A percentile compares a stretch with the other conserved stretches of the same genome.
Evolutionary conservation across 2,329 filamentous ascomycete species (phyloP).

Genomic region (Dactylellina leptospora): DNA sequence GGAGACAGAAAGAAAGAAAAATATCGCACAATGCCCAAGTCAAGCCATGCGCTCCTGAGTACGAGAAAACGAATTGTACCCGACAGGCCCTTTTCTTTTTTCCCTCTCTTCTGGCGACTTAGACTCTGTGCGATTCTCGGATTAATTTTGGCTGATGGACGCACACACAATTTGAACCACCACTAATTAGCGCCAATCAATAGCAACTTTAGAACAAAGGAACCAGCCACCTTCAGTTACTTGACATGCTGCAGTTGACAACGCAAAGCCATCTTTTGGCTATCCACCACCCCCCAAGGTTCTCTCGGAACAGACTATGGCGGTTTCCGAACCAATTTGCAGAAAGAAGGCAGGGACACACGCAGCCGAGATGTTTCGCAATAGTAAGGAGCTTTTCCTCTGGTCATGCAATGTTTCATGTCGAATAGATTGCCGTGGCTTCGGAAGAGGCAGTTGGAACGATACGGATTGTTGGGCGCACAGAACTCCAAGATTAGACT

Average conservation of each 20-base stretch:
- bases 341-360: constrained; percentile 34
- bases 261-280: constrained; percentile 19
- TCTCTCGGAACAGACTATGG: constrained; percentile 48
- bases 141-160: constrained; percentile 37
- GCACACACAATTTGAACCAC: too few species aligned
- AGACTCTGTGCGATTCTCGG: constrained; percentile 28
- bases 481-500: constrained; percentile 17
- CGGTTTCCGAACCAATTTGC: constrained; percentile 49
- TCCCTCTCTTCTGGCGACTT: too few species aligned
- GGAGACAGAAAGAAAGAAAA: too few species aligned
- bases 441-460: constrained; percentile 37
- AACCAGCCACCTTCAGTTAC: constrained; percentile 24
- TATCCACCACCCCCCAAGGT: constrained; percentile 48
- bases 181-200: constrained; percentile 9
- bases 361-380: constrained; percentile 48
- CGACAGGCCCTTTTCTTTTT: too few species aligned
- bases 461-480: too few species aligned
- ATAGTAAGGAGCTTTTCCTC: constrained; percentile 38
- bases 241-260: constrained; percentile 20
- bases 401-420: constrained; percentile 52
- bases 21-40: too few species aligned
- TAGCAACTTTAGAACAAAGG: constrained; percentile 9
- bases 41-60: too few species aligned
- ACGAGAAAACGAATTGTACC: too few species aligned
- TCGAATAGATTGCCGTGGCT: constrained; percentile 52